Evolutionary conservation across 2,329 filamentous ascomycete species (phyloP).

Genomic region (Ophiocordyceps robertsii): DNA sequence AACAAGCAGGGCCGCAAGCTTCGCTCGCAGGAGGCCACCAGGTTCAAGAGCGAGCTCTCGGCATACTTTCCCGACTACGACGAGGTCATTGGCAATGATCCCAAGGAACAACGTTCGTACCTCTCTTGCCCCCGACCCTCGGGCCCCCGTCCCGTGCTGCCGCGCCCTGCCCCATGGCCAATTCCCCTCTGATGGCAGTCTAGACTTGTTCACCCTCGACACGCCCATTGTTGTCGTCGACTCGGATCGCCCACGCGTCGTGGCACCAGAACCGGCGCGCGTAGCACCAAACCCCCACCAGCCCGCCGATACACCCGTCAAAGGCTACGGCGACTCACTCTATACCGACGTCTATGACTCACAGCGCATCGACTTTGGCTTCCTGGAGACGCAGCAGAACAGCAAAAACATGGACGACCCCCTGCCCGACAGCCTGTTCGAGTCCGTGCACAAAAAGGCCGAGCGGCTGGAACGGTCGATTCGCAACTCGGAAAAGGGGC

Average conservation of each 20-base stretch:
- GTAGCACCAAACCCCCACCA: slow-evolving; percentile 13
- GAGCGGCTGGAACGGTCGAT: slow-evolving; percentile 49
- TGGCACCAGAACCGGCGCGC: slow-evolving; percentile 11
- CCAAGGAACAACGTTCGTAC: slow-evolving; percentile 60
- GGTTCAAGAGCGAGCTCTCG: slow-evolving; percentile 83
- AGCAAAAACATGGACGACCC: slow-evolving; percentile 35
- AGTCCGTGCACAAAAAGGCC: slow-evolving; percentile 41
- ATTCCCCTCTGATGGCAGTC: background rate
- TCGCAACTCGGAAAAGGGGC: slow-evolving; percentile 49
- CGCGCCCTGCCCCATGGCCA: background rate
- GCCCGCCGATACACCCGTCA: slow-evolving; percentile 23
- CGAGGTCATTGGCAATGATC: slow-evolving; percentile 78
- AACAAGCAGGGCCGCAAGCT: slow-evolving; percentile 60
- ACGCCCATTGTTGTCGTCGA: slow-evolving; percentile 63
- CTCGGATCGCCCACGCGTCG: slow-evolving; percentile 20
- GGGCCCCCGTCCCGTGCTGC: background rate
- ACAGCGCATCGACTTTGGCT: slow-evolving; percentile 41
- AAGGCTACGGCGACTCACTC: slow-evolving; percentile 40
- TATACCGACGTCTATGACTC: slow-evolving; percentile 44
- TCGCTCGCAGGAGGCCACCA: slow-evolving; percentile 71
- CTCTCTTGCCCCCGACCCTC: background rate
- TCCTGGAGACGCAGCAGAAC: slow-evolving; percentile 32
- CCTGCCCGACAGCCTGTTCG: slow-evolving; percentile 40
- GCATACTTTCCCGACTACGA: slow-evolving; percentile 91
- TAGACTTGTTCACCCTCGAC: slow-evolving; percentile 60